Conservation (phyloP, 208 protist genomes). For the Leishmania braziliensis region DNA sequence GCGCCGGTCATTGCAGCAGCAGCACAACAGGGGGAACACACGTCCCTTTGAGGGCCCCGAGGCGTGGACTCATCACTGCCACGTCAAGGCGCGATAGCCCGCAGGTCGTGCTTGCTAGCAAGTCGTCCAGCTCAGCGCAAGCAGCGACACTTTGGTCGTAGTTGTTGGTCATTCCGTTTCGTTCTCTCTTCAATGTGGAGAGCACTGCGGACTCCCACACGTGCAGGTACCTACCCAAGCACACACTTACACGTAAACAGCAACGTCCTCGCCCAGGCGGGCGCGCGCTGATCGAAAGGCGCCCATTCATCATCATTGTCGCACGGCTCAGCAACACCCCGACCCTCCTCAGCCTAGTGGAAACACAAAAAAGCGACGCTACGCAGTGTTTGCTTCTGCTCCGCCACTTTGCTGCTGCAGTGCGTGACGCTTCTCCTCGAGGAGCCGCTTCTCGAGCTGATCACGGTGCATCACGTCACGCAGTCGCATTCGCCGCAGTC, state of each 20-base stretch:
- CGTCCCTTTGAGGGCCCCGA: background rate
- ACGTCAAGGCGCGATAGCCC: background rate
- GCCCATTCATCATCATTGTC: too few relatives aligned
- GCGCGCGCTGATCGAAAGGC: too few relatives aligned
- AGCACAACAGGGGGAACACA: background rate
- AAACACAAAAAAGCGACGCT: too few relatives aligned
- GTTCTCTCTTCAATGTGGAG: background rate
- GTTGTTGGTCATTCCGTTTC: background rate
- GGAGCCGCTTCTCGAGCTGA: conserved; percentile 55
- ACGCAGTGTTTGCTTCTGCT: background rate
- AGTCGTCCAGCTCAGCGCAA: background rate
- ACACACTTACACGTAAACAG: too few relatives aligned
- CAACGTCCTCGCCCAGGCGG: too few relatives aligned
- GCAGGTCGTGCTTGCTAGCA: background rate
- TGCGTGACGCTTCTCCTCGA: conserved; percentile 42
- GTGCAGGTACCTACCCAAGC: too few relatives aligned
- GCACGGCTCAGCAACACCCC: too few relatives aligned
- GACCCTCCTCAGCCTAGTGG: too few relatives aligned
- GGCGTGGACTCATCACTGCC: background rate
- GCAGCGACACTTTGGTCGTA: background rate
- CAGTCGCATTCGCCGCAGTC: conserved; percentile 76
- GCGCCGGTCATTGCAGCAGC: background rate
- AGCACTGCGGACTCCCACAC: background rate
- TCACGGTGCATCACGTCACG: conserved; percentile 86
- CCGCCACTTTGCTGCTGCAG: background rate